Evolutionary conservation across 2,329 filamentous ascomycete species (phyloP), one percentile per base, ranked within the genome.

Genomic region (Rosellinia necatrix): DNA sequence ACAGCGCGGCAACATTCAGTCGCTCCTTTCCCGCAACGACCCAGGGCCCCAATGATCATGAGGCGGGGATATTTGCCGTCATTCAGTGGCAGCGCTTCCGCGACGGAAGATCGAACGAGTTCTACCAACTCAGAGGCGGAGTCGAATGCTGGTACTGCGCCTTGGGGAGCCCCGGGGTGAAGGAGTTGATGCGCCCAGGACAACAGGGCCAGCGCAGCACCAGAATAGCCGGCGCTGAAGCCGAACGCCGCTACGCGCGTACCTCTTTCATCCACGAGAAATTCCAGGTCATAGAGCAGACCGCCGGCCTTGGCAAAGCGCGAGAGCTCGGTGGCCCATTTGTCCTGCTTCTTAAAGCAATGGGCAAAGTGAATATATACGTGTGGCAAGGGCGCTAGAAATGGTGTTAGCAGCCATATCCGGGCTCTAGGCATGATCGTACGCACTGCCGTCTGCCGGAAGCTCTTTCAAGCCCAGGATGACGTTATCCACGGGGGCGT

Each of bases 391-490:
- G 41, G 41, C 4, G 30, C 40, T 44, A 30, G n/a, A 29, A 27
- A 51, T 4, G 12, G 48, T 27, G 27, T 49, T 32, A 49, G 46
- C 32, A 13, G 34, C 35, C 25, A 41, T 24, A 24, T 32, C 10
- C 25, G 34, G 25, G 6, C 24, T 41, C 12, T 25, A 42, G 17
- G 7, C 25, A 42, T 22, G 12, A 42, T 42, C n/a, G 19, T 19
- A 51, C 38, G 3, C 21, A 51, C 49, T 32, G 19, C 21, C 38
- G n/a, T 43, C 13, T 42, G 19, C 50, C 1, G 46, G 50, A 5
- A 58, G 50, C 56, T 58, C 50, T 30, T 56, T 56, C 22, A 56
- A 40, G 24, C 53, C 53, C 7, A 56, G 8, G 40, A 56, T 56
- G 2, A 56, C 15, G 27, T 46, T 40, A 17, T 50, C 46, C 12